Evolutionary conservation across 2,329 filamentous ascomycete genomes (phyloP), one percentile per base, ranked within the genome.

Genomic region (Claviceps sorghi): DNA sequence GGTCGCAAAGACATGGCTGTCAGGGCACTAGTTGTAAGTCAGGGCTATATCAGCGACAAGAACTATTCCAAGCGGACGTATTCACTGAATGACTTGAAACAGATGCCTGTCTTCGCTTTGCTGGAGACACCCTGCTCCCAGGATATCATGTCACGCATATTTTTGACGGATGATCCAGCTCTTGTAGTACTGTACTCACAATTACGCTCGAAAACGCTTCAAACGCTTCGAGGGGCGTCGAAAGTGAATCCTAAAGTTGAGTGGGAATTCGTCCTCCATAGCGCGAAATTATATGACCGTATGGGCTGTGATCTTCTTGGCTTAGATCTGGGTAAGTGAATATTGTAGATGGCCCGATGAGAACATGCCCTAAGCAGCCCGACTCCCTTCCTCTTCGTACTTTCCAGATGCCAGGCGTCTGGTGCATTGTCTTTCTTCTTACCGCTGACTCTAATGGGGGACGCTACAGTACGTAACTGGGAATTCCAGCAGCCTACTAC

Each of bases 241-340:
- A 88, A 88, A 67, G 77, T 95, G 19, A 83, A 82, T 2, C 84
- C 86, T 0, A 79, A 78, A 56, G 82, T 84, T 4, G 90, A 96
- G 67, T 95, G 88, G 86, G 80, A 86, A 34, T 95, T 96, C 64
- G 82, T 96, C 1, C 71, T 95, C 22, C 88, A 93, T 59, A 95
- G 88, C 51, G 88, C 89, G 17, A 77, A 82, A 51, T 73, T 93
- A 19, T 97, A 90, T 62, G 85, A 86, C 64, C 83, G 88, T 9
- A 96, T 93, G 90, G 91, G 93, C 3, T 95, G 93, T 62, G 91
- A 96, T 66, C 68, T 95, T 9, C 77, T 97, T 0, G 93, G 90
- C 1, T 72, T 97, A 4, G 88, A 94, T 60, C 72, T 97, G 6
- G 84, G 83, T 86, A 74, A 66, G 71, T 54, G 45, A 22, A 71